Evolutionary conservation across 2,329 filamentous ascomycete species (phyloP), one percentile per base, ranked within the genome.

Genomic region (Aspergillus phoenicis): DNA sequence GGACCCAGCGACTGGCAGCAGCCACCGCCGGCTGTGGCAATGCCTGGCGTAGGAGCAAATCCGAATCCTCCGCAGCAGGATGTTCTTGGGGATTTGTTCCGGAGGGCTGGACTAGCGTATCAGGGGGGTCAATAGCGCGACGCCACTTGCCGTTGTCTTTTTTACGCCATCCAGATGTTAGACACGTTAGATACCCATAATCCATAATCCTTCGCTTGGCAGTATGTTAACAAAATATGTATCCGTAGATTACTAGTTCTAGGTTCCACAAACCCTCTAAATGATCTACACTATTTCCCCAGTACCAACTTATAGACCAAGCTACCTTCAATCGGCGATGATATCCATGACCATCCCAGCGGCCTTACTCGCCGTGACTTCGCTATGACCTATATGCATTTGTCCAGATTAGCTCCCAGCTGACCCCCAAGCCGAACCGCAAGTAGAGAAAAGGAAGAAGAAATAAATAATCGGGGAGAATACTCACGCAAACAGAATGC

Each of bases 401-500:
- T 10, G 8, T 39, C 63, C 53, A 66, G 4, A 36, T 63, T 43
- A 64, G 49, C 20, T 20, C 20, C 20, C 20, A 20, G 2, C 20
- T 47, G 43, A 15, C 26, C 49, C 10, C 24, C 22, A 11, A 22
- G 20, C 20, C 20, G 20, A 20, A 20, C 20, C 20, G 20, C 20
- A 20, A 20, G 20, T 20, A 20, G 20, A 20, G 20, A 20, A 20
- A 20, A 20, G 20, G 20, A 20, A 20, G 20, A 20, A 20, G 20
- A 20, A 20, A 20, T 20, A 20, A 20, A 2, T 20, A 20, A 20
- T 20, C 20, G 20, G 20, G 20, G 20, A 20, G 20, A 55, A 41
- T 28, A 79, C 79, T 78, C 64, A 81, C 79, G 77, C 61, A 87
- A 77, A 69, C 84, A 87, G 73, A 88, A 88, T 0, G 81, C 84